Evolutionary conservation across 2,329 filamentous ascomycete species (phyloP).

Genomic region (Botrytis galanthina): DNA sequence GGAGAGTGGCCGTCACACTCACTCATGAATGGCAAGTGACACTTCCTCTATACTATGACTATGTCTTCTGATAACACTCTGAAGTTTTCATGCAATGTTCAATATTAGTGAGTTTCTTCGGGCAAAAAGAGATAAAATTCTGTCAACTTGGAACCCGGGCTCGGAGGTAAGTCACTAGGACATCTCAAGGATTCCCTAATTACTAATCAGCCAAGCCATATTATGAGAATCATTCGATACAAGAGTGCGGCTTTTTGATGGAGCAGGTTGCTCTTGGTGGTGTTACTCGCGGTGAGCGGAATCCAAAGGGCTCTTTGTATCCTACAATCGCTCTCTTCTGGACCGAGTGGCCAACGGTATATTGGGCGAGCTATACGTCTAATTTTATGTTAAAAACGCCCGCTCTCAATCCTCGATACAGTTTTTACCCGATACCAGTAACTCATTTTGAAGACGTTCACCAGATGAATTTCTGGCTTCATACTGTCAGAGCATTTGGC

Average conservation of each 20-base stretch:
- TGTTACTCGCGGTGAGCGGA: neutral
- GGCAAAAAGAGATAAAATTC: neutral
- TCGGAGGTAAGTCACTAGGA: neutral
- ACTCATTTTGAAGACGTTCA: slow-evolving; percentile 6
- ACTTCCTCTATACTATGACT: neutral
- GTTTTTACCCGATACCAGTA: slow-evolving; percentile 6
- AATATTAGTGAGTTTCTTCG: neutral
- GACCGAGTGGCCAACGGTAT: neutral
- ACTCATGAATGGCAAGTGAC: slow-evolving; percentile 6
- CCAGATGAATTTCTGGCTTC: slow-evolving; percentile 1
- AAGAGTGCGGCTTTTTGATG: neutral
- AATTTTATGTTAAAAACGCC: neutral
- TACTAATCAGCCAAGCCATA: neutral
- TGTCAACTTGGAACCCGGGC: neutral
- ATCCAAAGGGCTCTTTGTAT: neutral
- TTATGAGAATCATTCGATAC: neutral
- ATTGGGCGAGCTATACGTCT: neutral
- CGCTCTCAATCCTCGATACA: neutral
- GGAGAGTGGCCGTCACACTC: neutral
- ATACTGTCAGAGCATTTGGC: neutral
- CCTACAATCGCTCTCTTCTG: slow-evolving; percentile 5
- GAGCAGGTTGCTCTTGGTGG: neutral
- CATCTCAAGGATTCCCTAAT: neutral
- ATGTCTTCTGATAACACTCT: neutral
- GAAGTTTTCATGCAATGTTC: slow-evolving; percentile 3